Conservation (phyloP, 257 asterid genomes). For the Solanum appendiculatum region DNA sequence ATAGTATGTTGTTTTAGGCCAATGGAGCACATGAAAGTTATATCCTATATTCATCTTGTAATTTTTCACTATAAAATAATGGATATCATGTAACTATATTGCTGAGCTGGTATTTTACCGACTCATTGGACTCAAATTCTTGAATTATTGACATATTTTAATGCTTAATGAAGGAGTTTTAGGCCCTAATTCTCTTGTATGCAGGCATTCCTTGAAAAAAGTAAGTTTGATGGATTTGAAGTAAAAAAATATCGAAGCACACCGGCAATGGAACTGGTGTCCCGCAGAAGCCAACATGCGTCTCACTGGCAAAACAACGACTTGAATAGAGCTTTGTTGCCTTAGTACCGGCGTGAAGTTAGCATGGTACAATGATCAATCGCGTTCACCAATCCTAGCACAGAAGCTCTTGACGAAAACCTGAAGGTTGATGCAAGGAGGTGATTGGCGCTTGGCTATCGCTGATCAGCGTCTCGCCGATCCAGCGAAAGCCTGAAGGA, state of each 20-base stretch:
- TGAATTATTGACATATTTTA: too few relatives aligned
- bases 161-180: background rate
- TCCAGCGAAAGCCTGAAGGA: background rate
- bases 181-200: too few relatives aligned
- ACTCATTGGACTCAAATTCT: background rate
- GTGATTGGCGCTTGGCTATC: background rate
- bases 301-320: too few relatives aligned
- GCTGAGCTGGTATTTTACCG: background rate
- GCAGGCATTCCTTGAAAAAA: background rate
- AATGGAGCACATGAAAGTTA: background rate
- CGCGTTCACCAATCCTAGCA: background rate
- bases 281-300: background rate
- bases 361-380: background rate
- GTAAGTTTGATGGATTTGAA: background rate
- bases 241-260: background rate
- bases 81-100: background rate
- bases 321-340: background rate
- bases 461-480: background rate
- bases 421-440: background rate
- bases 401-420: background rate
- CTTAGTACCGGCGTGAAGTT: background rate
- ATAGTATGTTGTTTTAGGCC: background rate
- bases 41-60: background rate
- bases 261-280: background rate
- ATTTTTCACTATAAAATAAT: too few relatives aligned